Evolutionary conservation across 73 alveolate genomes (phyloP).

Genomic region (Halteria grandinella): DNA sequence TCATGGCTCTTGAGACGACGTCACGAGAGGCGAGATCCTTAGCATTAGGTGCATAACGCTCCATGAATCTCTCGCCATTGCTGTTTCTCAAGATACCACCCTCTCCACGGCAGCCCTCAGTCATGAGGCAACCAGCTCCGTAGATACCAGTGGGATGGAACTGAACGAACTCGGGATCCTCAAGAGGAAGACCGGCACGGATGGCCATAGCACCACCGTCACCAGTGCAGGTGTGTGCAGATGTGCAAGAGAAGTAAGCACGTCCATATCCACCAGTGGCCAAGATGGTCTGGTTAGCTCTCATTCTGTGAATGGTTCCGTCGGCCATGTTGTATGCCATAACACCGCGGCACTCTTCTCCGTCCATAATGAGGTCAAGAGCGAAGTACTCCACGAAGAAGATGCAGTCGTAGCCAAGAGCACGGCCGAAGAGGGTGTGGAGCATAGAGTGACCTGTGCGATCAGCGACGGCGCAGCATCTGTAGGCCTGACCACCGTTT

Average conservation of each 20-base stretch:
- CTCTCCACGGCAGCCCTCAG: constrained; percentile 99
- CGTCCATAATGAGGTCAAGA: constrained; percentile 92
- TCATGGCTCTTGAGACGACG: constrained; percentile 97
- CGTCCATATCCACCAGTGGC: constrained; percentile 97
- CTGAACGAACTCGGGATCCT: constrained; percentile 93
- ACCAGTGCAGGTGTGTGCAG: constrained; percentile 98
- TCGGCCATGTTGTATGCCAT: constrained; percentile 88
- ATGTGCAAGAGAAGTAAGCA: constrained; percentile 94
- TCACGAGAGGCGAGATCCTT: constrained; percentile 97
- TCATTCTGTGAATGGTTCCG: constrained; percentile 90
- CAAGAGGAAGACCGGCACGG: constrained; percentile 93
- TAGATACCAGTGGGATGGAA: constrained; percentile 98
- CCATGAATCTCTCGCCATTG: constrained; percentile 93
- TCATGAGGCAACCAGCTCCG: constrained; percentile 96
- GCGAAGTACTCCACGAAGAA: constrained; percentile 97
- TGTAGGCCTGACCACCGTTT: constrained; percentile 91
- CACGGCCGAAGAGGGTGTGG: constrained; percentile 94
- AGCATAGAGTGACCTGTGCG: constrained; percentile 97
- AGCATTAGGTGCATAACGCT: constrained; percentile 93
- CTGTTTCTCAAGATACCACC: constrained; percentile 95
- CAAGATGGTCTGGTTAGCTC: constrained; percentile 80
- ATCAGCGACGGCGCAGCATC: constrained; percentile 97
- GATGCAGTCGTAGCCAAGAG: constrained; percentile 89
- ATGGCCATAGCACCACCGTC: constrained; percentile 90
- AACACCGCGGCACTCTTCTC: constrained; percentile 80